Conservation (phyloP, 768 basidiomycete genomes). For the Macrocybe gigantea region DNA sequence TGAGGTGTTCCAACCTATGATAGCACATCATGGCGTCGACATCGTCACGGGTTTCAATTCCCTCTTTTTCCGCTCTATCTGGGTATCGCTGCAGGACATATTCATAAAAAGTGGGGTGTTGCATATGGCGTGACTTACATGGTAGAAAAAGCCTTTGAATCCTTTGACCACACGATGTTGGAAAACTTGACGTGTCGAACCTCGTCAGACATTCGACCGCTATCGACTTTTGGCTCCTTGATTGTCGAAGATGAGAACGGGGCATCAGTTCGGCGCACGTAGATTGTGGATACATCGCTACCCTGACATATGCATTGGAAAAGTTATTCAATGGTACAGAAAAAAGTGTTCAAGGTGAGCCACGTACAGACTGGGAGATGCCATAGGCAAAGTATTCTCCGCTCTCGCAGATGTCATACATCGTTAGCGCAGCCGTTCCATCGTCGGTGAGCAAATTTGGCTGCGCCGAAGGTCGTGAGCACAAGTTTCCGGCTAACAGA, state of each 20-base stretch:
- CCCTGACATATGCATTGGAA: slow-evolving; percentile 36
- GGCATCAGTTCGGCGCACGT: slow-evolving; percentile 54
- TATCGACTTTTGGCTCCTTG: slow-evolving; percentile 34
- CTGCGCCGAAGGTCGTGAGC: slow-evolving; percentile 22
- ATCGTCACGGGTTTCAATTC: slow-evolving; percentile 58
- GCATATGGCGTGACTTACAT: slow-evolving; percentile 33
- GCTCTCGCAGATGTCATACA: slow-evolving; percentile 54
- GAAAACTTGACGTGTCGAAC: slow-evolving; percentile 78
- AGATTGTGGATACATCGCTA: slow-evolving; percentile 67
- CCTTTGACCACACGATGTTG: slow-evolving; percentile 64
- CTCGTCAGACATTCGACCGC: slow-evolving; percentile 55
- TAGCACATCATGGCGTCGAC: slow-evolving; percentile 72
- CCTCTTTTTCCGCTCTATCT: slow-evolving; percentile 39
- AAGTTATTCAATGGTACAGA: neutral
- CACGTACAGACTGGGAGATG: slow-evolving; percentile 57
- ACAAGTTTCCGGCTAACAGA: neutral
- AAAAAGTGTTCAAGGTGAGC: neutral
- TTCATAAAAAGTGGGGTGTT: neutral
- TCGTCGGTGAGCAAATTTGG: slow-evolving; percentile 69
- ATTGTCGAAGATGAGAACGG: slow-evolving; percentile 44
- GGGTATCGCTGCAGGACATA: slow-evolving; percentile 47
- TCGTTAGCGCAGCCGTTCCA: slow-evolving; percentile 61
- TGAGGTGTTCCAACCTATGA: slow-evolving; percentile 69
- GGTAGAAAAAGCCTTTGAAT: slow-evolving; percentile 83
- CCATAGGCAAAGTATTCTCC: slow-evolving; percentile 76